Evolutionary conservation across 2,329 filamentous ascomycete genomes (phyloP).

Genomic region (Claviceps arundinis): DNA sequence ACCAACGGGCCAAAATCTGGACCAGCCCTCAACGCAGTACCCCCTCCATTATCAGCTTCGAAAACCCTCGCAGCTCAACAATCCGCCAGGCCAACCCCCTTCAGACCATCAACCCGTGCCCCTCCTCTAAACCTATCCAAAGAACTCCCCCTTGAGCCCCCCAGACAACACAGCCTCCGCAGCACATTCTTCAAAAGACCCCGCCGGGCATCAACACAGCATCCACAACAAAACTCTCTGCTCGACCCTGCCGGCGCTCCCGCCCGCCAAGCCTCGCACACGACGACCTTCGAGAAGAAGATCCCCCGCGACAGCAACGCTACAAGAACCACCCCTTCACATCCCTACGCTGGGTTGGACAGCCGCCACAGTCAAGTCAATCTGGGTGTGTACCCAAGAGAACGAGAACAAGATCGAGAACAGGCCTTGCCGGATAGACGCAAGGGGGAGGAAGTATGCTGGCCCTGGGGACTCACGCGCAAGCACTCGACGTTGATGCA

Average conservation of each 20-base stretch:
- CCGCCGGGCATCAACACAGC: neutral
- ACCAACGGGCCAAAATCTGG: too few species aligned
- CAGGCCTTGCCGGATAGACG: neutral
- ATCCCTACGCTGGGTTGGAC: neutral
- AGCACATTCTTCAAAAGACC: slow-evolving; percentile 3
- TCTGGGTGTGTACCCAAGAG: neutral
- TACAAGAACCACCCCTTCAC: neutral
- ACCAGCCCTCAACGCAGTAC: too few species aligned
- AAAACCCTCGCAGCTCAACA: neutral
- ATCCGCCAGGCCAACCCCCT: slow-evolving; percentile 6
- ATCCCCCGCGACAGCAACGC: neutral
- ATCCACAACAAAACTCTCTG: neutral
- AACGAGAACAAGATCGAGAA: too few species aligned
- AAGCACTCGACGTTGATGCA: slow-evolving; percentile 5
- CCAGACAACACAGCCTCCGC: slow-evolving; percentile 6
- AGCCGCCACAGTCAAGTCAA: neutral
- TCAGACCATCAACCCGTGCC: neutral
- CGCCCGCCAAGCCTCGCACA: neutral
- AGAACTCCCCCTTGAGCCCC: slow-evolving; percentile 8
- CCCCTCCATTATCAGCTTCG: neutral
- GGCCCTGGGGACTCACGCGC: neutral
- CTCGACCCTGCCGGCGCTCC: neutral
- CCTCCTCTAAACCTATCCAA: slow-evolving; percentile 7
- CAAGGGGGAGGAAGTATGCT: too few species aligned
- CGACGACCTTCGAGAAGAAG: neutral